Conservation (phyloP, 108 stramenopile genomes). For the Pseudonitzschia delicatissima region DNA sequence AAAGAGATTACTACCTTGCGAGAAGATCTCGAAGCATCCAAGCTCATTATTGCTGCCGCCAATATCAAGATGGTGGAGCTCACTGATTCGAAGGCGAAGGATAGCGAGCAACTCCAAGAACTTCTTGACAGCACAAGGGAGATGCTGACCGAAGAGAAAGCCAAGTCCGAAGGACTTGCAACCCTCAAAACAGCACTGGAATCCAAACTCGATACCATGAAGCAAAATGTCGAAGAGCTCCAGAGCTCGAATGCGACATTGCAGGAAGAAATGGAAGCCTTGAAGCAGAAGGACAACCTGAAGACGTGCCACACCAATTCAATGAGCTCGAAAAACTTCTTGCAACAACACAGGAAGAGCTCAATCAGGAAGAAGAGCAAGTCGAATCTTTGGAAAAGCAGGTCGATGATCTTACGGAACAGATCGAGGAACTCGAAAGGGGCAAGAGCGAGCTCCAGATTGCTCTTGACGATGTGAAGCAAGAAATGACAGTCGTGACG, state of each 20-base stretch:
- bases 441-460: background rate
- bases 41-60: background rate
- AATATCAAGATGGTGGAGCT: background rate
- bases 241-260: background rate
- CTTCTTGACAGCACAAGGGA: background rate
- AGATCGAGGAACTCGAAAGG: constrained; percentile 1
- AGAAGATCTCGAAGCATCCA: background rate
- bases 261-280: background rate
- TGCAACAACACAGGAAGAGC: constrained; percentile 9
- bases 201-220: background rate
- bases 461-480: background rate
- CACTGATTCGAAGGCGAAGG: background rate
- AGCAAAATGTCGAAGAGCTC: background rate
- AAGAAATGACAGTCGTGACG: background rate
- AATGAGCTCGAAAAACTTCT: constrained; percentile 8
- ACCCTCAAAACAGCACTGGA: background rate
- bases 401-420: background rate
- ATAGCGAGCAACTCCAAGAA: background rate
- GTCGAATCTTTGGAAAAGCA: constrained; percentile 8
- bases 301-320: background rate
- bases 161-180: background rate
- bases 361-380: constrained; percentile 1
- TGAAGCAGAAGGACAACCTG: background rate
- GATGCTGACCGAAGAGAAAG: background rate
- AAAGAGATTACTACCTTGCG: background rate